phyloP scores from a whole-genome alignment of 2,329 filamentous ascomycete genomes.

The Colletotrichum tofieldiae region DNA sequence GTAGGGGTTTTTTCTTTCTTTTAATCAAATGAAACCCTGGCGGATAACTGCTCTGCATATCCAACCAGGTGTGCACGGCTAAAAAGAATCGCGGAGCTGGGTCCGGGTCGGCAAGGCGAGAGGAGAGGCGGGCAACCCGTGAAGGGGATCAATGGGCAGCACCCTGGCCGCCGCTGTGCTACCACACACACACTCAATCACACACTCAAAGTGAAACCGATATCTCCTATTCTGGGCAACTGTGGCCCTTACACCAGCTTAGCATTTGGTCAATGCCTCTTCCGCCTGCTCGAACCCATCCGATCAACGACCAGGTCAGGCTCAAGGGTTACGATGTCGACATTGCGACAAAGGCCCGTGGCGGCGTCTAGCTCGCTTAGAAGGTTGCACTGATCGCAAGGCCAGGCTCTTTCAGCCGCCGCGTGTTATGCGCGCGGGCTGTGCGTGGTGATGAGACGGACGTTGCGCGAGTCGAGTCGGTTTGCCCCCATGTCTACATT shows the following conservation, averaged over 20 bases:
- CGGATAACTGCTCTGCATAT: background rate
- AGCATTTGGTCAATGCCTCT: conserved; percentile 8
- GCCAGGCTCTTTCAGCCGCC: conserved; percentile 21
- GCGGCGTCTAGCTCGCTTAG: conserved; percentile 39
- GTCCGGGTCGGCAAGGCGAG: conserved; percentile 1
- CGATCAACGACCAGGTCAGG: conserved; percentile 2
- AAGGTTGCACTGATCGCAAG: conserved; percentile 12
- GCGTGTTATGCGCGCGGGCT: conserved; percentile 1
- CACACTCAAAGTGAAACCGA: conserved; percentile 24
- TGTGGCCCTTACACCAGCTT: conserved; percentile 11
- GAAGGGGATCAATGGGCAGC: background rate
- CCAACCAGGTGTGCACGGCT: background rate
- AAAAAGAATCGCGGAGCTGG: background rate
- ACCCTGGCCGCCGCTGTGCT: background rate
- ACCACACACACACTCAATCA: background rate
- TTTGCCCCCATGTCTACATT: background rate
- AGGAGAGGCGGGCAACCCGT: conserved; percentile 2
- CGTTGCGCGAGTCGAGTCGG: conserved; percentile 3
- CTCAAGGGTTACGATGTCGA: conserved; percentile 13
- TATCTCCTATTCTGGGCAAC: conserved; percentile 33
- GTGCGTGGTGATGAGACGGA: background rate
- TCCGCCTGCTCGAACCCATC: background rate
- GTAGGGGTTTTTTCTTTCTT: background rate
- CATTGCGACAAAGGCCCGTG: conserved; percentile 7
- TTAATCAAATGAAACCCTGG: background rate